phyloP scores from a whole-genome alignment of 2,329 filamentous ascomycete genomes.

The Sporothrix brunneoviolacea region DNA sequence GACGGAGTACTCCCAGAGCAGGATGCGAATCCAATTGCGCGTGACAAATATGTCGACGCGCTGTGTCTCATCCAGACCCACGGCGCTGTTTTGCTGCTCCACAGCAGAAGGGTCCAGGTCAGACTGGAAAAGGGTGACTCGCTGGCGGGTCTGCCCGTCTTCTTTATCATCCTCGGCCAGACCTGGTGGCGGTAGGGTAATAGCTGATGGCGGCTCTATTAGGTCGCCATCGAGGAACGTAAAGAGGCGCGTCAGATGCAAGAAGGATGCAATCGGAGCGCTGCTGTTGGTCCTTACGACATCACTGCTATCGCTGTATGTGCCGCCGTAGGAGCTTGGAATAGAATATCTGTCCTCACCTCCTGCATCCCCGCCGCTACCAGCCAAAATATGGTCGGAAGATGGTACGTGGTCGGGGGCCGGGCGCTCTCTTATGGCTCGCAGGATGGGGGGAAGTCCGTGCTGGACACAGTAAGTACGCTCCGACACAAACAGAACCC shows the following conservation, averaged over 20 bases:
- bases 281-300: not conserved
- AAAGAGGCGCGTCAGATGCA: not conserved
- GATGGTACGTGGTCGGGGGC: not conserved
- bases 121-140: not conserved
- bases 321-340: too few species aligned
- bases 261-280: not conserved
- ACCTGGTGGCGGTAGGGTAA: not conserved
- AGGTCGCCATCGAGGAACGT: not conserved
- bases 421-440: not conserved
- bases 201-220: not conserved
- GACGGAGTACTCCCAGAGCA: not conserved
- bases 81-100: not conserved
- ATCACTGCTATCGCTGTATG: not conserved
- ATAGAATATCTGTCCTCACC: too few species aligned
- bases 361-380: not conserved
- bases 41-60: not conserved
- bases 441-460: not conserved
- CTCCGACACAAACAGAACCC: not conserved
- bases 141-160: not conserved
- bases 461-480: not conserved
- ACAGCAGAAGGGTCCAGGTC: not conserved
- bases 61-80: not conserved
- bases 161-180: not conserved
- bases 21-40: constrained; percentile 1
- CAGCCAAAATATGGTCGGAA: not conserved